These are phyloP conservation scores for Ogataea trehalophila DNA, from an alignment of 805 yeast genomes.

Conservation along the genomic window DNA sequence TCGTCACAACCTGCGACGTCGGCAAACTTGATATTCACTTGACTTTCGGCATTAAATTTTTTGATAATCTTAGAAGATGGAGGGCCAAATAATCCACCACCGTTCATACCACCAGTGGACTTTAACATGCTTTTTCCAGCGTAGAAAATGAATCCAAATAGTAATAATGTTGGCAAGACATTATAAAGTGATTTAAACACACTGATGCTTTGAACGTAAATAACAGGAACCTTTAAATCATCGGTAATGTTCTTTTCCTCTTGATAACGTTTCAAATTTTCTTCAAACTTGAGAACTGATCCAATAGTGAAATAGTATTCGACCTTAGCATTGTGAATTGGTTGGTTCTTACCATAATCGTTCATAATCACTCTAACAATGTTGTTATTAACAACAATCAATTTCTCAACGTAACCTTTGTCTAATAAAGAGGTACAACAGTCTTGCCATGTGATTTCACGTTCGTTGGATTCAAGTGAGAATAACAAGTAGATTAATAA, in stretches of 20 bases:
- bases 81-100: slow-evolving; percentile 53
- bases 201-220: slow-evolving; percentile 65
- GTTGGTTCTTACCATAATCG: slow-evolving; percentile 32
- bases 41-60: slow-evolving; percentile 76
- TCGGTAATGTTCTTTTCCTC: slow-evolving; percentile 62
- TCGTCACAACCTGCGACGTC: slow-evolving; percentile 96
- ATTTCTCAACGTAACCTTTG: slow-evolving; percentile 69
- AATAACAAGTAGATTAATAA: slow-evolving; percentile 15
- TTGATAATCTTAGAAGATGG: slow-evolving; percentile 72
- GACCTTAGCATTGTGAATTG: slow-evolving; percentile 23
- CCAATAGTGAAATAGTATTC: slow-evolving; percentile 72
- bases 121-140: slow-evolving; percentile 51
- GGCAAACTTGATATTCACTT: slow-evolving; percentile 73
- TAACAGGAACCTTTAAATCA: slow-evolving; percentile 70
- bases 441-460: slow-evolving; percentile 53
- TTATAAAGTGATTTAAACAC: slow-evolving; percentile 60
- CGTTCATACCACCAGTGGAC: slow-evolving; percentile 53
- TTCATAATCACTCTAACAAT: slow-evolving; percentile 66
- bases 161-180: slow-evolving; percentile 72
- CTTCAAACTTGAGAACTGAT: slow-evolving; percentile 79
- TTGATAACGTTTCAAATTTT: slow-evolving; percentile 70
- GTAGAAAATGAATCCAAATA: slow-evolving; percentile 76
- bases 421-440: slow-evolving; percentile 76
- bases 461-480: slow-evolving; percentile 20
- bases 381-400: slow-evolving; percentile 68